Base-by-base conservation (phyloP, 2,329 filamentous ascomycete species). In the Penicillium oxalicum region DNA sequence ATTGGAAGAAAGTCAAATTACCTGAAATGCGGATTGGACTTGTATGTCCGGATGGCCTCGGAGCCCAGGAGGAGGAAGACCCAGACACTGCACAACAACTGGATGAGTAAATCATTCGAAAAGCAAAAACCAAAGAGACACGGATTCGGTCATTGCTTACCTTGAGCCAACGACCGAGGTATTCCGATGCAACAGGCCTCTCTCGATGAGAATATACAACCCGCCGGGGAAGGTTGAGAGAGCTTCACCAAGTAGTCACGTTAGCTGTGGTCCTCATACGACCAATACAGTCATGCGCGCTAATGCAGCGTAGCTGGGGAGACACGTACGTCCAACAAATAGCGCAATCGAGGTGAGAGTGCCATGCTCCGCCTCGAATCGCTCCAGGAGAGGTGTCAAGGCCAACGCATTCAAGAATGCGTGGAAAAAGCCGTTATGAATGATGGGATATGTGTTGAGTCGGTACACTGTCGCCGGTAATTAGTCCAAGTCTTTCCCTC, bases 281-380 rank as follows among this genome's bases (percentile, higher is more conserved):
- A 18, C 18, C 18, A 18, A 18, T 18, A 18, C 18, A 18, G 18
- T 18, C 18, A 18, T 18, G 18, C 18, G 18, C 18, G 18, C 18
- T 18, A 18, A 18, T 18, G 18, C 18, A 18, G 18, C 18, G 29
- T 32, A 8, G 29, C 29, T 32, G 29, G 29, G 11, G 24, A 7
- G 36, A 7, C 8, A 79, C 90, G 75, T 77, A 95, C 90, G 91
- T 49, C 93, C 93, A 62, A 93, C 82, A 68, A 97, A 96, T 45
- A 97, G 76, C 33, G 88, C 82, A 54, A 95, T 68, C n/a, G 89
- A 86, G 26, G 88, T 88, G 63, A 97, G 75, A 6, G 91, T 97
- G 45, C 93, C 93, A 69, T 94, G 84, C 68, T 96, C 91, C 53
- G 82, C 80, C 73, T 98, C 93, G 69, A 97, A 98, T 52, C 91